Base-by-base conservation (phyloP, 1,139 yeast genomes). In the Nadsonia commutata region DNA sequence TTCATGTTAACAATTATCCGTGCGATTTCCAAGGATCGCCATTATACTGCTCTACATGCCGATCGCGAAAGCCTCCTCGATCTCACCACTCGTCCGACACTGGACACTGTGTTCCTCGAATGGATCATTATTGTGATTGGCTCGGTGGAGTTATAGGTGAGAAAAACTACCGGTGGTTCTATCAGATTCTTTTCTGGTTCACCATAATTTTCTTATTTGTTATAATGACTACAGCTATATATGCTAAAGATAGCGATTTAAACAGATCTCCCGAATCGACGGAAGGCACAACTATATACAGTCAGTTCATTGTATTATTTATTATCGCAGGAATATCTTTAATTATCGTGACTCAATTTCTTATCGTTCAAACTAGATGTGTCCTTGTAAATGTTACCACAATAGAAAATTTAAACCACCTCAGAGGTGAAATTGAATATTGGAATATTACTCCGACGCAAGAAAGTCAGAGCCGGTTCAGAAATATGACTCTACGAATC, bases 101-200 rank as follows among this genome's bases (percentile, higher is more conserved):
- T 51, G 71, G 76, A 9, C 64, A 62, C 43, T 90, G 98, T 60
- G 71, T 83, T 1, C 66, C 90, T 3, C 53, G 54, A 37, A 65
- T 66, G 68, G 70, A 66, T 62, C 98, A 90, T 56, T 94, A 83
- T 62, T 90, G 98, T 58, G 94, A 94, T 0, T 88, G 96, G 96
- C 80, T 90, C 51, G 78, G 90, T 8, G 68, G 74, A 3, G 84
- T 95, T 51, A 76, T 90, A 48, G 98, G 98, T 0, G 80, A 70
- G 58, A 66, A 66, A 38, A 88, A 88, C 59, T 80, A 80, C 54
- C 80, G 83, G 60, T 72, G 68, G 55, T 88, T 85, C 56, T 56
- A 85, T 11, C 95, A 85, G 57, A 79, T 80, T 56, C 60, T 85
- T 39, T 42, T 70, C 3, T 76, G 79, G 52, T 63, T 76, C 2